A percentile compares a stretch with the other conserved stretches of the same genome.
Conservation (phyloP, 2,329 filamentous ascomycete species). For the Penicillium glabrum region DNA sequence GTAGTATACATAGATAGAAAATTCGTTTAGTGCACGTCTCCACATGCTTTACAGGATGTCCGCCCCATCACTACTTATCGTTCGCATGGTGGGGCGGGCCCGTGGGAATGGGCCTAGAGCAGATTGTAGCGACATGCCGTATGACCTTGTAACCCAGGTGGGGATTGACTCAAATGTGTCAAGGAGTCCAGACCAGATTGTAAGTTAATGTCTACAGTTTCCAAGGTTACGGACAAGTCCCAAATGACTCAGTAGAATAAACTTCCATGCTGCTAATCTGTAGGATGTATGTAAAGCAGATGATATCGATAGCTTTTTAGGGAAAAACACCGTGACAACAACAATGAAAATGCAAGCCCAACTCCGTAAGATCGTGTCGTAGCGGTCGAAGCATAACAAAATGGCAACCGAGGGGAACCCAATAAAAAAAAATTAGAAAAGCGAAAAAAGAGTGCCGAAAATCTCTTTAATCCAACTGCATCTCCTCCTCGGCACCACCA, state of each 20-base stretch:
- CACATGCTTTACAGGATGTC: not conserved
- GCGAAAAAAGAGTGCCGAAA: slow-evolving; percentile 11
- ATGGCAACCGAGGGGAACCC: slow-evolving; percentile 12
- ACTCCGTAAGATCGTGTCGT: slow-evolving; percentile 28
- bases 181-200: too few species aligned
- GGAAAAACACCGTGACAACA: slow-evolving; percentile 23
- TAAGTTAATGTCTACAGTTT: not conserved
- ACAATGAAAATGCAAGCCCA: slow-evolving; percentile 26
- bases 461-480: slow-evolving; percentile 46
- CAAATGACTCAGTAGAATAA: not conserved
- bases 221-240: not conserved
- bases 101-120: not conserved
- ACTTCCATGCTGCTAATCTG: not conserved
- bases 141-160: too few species aligned
- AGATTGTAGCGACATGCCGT: not conserved
- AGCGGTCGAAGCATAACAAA: slow-evolving; percentile 21
- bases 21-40: not conserved
- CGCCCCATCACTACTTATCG: not conserved
- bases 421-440: slow-evolving; percentile 12
- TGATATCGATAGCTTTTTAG: slow-evolving; percentile 29
- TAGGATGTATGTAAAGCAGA: slow-evolving; percentile 14
- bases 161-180: too few species aligned
- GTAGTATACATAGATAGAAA: too few species aligned
- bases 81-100: not conserved
- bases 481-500: slow-evolving; percentile 47